Evolutionary conservation across 768 basidiomycete genomes (phyloP).

Genomic region (Artomyces pyxidatus): DNA sequence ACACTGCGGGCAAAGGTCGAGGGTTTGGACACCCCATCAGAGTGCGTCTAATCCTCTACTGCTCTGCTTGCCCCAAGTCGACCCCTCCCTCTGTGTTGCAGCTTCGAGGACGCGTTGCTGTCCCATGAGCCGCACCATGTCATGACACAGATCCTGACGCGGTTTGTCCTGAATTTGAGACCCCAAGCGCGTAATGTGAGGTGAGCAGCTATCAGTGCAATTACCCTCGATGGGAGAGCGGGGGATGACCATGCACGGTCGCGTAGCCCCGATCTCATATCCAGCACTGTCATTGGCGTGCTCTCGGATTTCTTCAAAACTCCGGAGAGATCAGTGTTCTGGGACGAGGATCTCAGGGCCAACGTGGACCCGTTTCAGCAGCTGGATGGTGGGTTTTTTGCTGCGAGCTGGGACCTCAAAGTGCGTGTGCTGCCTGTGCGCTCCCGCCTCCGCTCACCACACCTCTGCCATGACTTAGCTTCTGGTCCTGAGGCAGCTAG

Average conservation of each 20-base stretch:
- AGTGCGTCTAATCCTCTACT: slow-evolving; percentile 45
- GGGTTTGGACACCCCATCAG: slow-evolving; percentile 73
- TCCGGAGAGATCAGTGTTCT: slow-evolving; percentile 69
- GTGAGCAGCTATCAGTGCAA: slow-evolving; percentile 40
- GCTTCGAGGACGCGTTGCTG: slow-evolving; percentile 75
- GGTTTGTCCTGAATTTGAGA: slow-evolving; percentile 75
- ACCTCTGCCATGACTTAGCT: slow-evolving; percentile 40
- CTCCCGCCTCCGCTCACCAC: slow-evolving; percentile 17
- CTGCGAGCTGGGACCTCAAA: slow-evolving; percentile 76
- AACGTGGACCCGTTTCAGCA: slow-evolving; percentile 71
- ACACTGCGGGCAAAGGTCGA: slow-evolving; percentile 66
- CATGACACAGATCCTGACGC: slow-evolving; percentile 61
- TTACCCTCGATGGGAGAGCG: slow-evolving; percentile 23
- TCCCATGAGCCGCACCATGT: slow-evolving; percentile 64
- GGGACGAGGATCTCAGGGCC: slow-evolving; percentile 58
- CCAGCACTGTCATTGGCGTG: slow-evolving; percentile 60
- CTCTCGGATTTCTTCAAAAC: slow-evolving; percentile 68
- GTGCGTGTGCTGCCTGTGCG: slow-evolving; percentile 35
- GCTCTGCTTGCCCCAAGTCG: slow-evolving; percentile 12
- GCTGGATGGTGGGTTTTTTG: slow-evolving; percentile 67
- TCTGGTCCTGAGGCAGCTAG: slow-evolving; percentile 73
- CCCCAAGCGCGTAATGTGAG: slow-evolving; percentile 88
- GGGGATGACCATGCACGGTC: slow-evolving; percentile 27
- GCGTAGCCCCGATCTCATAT: slow-evolving; percentile 72
- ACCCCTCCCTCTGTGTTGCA: slow-evolving; percentile 25